Base-by-base conservation (phyloP, 352 stramenopile genomes). In the Pythium volutum region DNA sequence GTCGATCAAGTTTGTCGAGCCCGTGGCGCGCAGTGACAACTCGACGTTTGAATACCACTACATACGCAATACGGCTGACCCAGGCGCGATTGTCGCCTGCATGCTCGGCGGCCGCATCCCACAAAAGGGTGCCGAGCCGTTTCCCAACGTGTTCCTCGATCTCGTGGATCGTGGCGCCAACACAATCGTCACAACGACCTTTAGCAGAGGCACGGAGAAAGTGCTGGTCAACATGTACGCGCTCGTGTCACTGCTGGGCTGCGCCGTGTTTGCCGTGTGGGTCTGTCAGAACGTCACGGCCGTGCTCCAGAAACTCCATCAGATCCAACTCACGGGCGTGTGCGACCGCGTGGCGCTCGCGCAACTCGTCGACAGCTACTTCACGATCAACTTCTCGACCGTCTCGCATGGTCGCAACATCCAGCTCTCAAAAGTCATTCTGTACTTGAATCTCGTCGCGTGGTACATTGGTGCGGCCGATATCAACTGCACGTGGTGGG, bases 391-490 rank as follows among this genome's bases (percentile, higher is more conserved):
- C 36, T 26, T 67, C 15, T 67, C 59, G 5, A 67, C 59, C 1
- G 51, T 67, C 0, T 15, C 52, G 8, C 59, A 67, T 22, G 59
- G 59, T 2, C 59, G 59, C 12, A 55, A 67, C 26, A 67, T 67
- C 34, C 59, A 67, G 45, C 51, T 67, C 10, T 61, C 51, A 22
- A 50, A 70, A n/a, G 51, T 52, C 9, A 57, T 63, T 8, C 43
- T 70, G 11, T 61, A 50, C 49, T 25, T 65, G 2, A 65, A 61
- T 36, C 15, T 70, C 4, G 45, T 65, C 4, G 55, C 55, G 16
- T 70, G 55, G 62, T 70, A 64, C 55, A 63, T 70, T 15, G 63
- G 63, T 25, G 63, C 63, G 1, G 42, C 57, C 2, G 56, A 70
- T 14, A 65, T 42, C 43, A 59, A 57, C 49, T 70, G 62, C 36